phyloP scores from a whole-genome alignment of 345 rosid species.

The Triadica sebifera region DNA sequence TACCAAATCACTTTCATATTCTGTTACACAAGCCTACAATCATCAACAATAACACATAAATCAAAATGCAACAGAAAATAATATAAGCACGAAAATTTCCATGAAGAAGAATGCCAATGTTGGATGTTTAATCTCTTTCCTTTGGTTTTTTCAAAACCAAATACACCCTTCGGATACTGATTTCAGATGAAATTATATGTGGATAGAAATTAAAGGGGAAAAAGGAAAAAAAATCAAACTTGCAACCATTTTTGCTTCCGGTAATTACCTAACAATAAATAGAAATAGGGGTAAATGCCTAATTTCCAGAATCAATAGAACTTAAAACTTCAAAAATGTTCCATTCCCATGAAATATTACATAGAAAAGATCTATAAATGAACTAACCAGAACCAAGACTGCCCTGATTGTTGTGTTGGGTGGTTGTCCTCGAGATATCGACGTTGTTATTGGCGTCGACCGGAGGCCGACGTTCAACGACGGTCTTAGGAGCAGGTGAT shows the following conservation, averaged over 20 bases:
- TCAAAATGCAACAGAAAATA: background rate
- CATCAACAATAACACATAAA: background rate
- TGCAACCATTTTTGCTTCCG: background rate
- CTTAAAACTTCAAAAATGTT: background rate
- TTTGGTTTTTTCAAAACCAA: background rate
- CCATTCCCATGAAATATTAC: background rate
- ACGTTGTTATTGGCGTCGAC: conserved; percentile 27
- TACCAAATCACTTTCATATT: background rate
- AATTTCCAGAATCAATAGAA: background rate
- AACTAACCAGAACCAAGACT: conserved; percentile 25
- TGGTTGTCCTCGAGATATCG: conserved; percentile 24
- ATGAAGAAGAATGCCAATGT: background rate
- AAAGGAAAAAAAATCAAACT: no score
- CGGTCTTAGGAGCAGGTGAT: conserved; percentile 42
- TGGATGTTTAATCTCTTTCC: background rate
- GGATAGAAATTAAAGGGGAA: no score
- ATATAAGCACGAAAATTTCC: background rate
- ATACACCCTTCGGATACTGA: background rate
- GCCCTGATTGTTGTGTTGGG: conserved; percentile 13
- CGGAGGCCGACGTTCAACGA: conserved; percentile 38
- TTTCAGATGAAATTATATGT: background rate
- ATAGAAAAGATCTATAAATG: background rate
- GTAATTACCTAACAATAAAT: background rate
- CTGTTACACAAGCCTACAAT: background rate
- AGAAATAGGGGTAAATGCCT: background rate